Evolutionary conservation across 768 basidiomycete genomes (phyloP).

Genomic region (Gymnopilus junonius): DNA sequence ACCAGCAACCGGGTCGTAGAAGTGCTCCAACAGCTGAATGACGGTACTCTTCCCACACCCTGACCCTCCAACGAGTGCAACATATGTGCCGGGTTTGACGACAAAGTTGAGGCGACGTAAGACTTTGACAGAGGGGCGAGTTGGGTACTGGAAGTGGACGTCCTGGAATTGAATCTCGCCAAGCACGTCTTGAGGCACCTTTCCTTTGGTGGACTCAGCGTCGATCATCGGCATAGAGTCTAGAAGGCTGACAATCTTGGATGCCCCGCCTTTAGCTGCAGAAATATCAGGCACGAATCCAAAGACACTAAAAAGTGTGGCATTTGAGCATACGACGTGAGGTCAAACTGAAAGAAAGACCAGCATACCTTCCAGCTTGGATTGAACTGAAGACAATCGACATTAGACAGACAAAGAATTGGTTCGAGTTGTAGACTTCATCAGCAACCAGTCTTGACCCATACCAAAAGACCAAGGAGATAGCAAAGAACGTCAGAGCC

Average conservation of each 20-base stretch:
- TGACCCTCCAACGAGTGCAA: slow-evolving; percentile 80
- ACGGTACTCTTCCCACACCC: slow-evolving; percentile 85
- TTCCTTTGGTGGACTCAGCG: slow-evolving; percentile 69
- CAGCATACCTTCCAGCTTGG: slow-evolving; percentile 56
- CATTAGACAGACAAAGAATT: slow-evolving; percentile 86
- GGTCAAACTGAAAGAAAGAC: background rate
- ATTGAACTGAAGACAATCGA: slow-evolving; percentile 72
- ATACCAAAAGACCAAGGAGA: slow-evolving; percentile 82
- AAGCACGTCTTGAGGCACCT: slow-evolving; percentile 43
- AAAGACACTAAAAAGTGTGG: slow-evolving; percentile 58
- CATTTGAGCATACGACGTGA: background rate
- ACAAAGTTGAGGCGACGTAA: slow-evolving; percentile 71
- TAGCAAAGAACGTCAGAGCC: slow-evolving; percentile 73
- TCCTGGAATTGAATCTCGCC: slow-evolving; percentile 78
- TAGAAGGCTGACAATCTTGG: slow-evolving; percentile 73
- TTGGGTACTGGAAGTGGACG: slow-evolving; percentile 88
- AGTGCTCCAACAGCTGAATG: slow-evolving; percentile 81
- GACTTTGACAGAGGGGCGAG: slow-evolving; percentile 79
- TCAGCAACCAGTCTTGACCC: slow-evolving; percentile 63
- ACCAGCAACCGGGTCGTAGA: slow-evolving; percentile 80
- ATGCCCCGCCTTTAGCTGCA: slow-evolving; percentile 78
- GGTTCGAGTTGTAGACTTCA: slow-evolving; percentile 51
- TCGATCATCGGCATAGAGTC: slow-evolving; percentile 80
- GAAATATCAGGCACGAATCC: slow-evolving; percentile 86
- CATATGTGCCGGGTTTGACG: slow-evolving; percentile 77